These are phyloP conservation scores for Yamagishiella unicocca DNA, from an alignment of 139 green algal genomes.

Conservation along the genomic window DNA sequence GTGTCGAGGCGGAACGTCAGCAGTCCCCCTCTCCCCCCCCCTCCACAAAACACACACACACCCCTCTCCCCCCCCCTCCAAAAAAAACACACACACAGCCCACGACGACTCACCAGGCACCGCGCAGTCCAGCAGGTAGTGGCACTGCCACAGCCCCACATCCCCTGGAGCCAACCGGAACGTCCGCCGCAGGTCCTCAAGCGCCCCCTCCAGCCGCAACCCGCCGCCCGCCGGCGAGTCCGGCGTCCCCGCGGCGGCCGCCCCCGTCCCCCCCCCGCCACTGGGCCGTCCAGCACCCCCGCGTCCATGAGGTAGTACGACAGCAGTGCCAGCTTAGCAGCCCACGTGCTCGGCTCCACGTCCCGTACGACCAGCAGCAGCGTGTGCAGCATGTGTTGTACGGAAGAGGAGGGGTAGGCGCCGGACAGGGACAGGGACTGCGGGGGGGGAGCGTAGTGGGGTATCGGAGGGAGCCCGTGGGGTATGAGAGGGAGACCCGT, in stretches of 20 bases:
- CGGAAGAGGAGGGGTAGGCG: conserved; percentile 47
- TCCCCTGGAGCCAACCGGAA: conserved; percentile 3
- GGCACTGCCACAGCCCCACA: conserved; percentile 36
- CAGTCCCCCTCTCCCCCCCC: too few species aligned
- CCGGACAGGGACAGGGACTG: conserved; percentile 34
- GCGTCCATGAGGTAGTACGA: conserved; percentile 70
- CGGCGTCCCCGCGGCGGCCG: neutral
- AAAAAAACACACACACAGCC: too few species aligned
- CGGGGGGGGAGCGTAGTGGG: neutral
- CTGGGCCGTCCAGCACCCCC: conserved; percentile 34
- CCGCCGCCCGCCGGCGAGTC: neutral
- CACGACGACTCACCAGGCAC: neutral
- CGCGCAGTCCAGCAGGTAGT: conserved; percentile 38
- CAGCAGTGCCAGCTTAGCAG: conserved; percentile 67
- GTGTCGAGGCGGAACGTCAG: too few species aligned
- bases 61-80: too few species aligned
- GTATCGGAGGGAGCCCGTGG: neutral
- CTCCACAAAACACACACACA: too few species aligned
- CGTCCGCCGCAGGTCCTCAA: conserved; percentile 27
- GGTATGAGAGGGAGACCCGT: too few species aligned
- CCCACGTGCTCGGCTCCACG: conserved; percentile 22
- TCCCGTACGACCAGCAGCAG: conserved; percentile 60
- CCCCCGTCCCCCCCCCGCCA: neutral
- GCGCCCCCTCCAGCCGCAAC: neutral
- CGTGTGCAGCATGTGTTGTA: conserved; percentile 47